Evolutionary conservation across 345 rosid species (phyloP), one percentile per base, ranked within the genome.

Genomic region (Brassica cretica): DNA sequence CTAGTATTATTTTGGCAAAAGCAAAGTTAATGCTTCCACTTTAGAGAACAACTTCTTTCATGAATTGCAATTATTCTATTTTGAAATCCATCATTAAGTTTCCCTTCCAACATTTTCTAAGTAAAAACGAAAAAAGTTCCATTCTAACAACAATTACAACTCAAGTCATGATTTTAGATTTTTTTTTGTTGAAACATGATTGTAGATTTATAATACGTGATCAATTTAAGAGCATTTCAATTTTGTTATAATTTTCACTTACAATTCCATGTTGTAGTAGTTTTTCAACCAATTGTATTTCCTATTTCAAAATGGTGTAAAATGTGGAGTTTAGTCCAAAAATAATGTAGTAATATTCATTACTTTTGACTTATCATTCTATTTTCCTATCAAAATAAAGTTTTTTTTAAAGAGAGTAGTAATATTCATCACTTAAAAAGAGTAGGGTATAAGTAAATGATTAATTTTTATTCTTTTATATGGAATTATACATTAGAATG

Each of bases 1-100:
- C 46, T 62, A 30, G 49, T 49, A 49, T 15, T 19, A 55, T 55
- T 49, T 77, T 59, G 29, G 44, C 10, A 64, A 66, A 78, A 70
- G 83, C 71, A 70, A 61, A 27, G 70, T 78, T 73, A 75, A 85
- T 84, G 84, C 70, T 73, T 61, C 80, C 76, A 39, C 91, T 89
- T 87, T 81, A 81, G 70, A 83, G 84, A 21, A 21, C 24, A 77
- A 80, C 84, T 84, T 87, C 86, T 82, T 87, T 84, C 56, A 84
- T 86, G 80, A 82, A 68, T 9, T 25, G 51, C 71, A 79, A 79
- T 68, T 68, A 79, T 79, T 67, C 49, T 68, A 59, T 46, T 61
- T 32, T 8, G 6, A 67, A 33, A 51, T 15, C n/a, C 78, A 78
- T 78, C 33, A 78, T 73, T 78, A 66, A 78, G 64, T 12, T 78